Evolutionary conservation across 2,329 filamentous ascomycete genomes (phyloP).

Genomic region (Aspergillus sp.): DNA sequence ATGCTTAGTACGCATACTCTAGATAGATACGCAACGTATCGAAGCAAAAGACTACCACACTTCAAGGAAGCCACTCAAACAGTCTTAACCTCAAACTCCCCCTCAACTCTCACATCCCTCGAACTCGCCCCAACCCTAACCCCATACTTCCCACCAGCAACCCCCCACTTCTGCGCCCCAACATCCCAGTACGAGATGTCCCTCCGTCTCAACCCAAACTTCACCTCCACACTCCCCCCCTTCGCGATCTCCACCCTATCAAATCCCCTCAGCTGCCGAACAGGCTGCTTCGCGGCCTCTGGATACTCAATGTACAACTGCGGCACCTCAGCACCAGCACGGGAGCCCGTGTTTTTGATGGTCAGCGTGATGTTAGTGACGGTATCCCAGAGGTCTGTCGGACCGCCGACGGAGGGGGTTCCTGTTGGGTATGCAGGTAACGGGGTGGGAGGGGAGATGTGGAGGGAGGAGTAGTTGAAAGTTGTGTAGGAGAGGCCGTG

Average conservation of each 20-base stretch:
- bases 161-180: constrained; percentile 25
- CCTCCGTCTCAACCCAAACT: constrained; percentile 39
- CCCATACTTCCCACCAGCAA: constrained; percentile 15
- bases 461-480: constrained; percentile 44
- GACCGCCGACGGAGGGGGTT: constrained; percentile 35
- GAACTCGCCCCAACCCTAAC: constrained; percentile 15
- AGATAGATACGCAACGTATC: no score
- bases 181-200: constrained; percentile 33
- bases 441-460: constrained; percentile 16
- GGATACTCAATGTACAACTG: constrained; percentile 52
- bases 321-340: constrained; percentile 45
- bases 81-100: not conserved
- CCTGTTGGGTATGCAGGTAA: constrained; percentile 43
- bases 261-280: constrained; percentile 45
- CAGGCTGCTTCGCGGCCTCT: constrained; percentile 13
- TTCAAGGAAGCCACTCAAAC: not conserved
- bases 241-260: constrained; percentile 42
- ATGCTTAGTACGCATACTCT: no score
- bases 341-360: constrained; percentile 46
- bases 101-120: constrained; percentile 1
- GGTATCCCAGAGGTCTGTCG: constrained; percentile 49
- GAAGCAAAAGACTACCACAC: not conserved
- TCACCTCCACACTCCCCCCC: constrained; percentile 33
- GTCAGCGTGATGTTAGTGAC: constrained; percentile 43
- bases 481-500: constrained; percentile 52